Conservation (phyloP, 1,284 basidiomycete genomes). For the Ustanciosporium gigantosporum region DNA sequence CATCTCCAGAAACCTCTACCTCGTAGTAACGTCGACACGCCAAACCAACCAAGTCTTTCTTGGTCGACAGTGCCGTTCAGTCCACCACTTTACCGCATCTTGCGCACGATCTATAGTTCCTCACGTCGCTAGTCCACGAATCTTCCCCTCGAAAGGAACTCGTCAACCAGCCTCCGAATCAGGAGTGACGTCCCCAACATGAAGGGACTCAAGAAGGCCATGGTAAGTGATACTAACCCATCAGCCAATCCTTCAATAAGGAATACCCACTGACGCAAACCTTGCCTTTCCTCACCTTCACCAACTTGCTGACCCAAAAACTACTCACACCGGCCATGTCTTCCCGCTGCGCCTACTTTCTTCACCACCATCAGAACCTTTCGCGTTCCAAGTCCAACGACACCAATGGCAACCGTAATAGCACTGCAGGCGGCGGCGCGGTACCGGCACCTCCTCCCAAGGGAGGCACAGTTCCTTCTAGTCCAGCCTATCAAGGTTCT, state of each 20-base stretch:
- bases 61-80: no score
- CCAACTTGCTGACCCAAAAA: not conserved
- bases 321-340: not conserved
- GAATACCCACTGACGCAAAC: not conserved
- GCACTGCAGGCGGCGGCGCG: constrained; percentile 33
- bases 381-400: constrained; percentile 54
- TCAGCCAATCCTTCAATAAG: not conserved
- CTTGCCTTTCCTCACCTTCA: not conserved
- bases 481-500: constrained; percentile 43
- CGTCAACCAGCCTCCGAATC: no score
- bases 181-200: no score
- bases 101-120: no score
- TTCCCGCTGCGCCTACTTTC: not conserved
- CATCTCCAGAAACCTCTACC: no score
- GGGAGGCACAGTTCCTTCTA: constrained; percentile 44
- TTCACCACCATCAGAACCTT: constrained; percentile 41
- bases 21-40: no score
- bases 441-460: constrained; percentile 51
- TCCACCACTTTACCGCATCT: no score
- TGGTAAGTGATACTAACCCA: constrained; percentile 44
- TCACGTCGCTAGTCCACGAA: no score
- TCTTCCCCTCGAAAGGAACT: no score
- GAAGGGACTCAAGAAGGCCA: constrained; percentile 61
- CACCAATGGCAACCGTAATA: constrained; percentile 44
- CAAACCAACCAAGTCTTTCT: no score